Evolutionary conservation across 345 rosid species (phyloP).

Genomic region (Pistacia integerrima): DNA sequence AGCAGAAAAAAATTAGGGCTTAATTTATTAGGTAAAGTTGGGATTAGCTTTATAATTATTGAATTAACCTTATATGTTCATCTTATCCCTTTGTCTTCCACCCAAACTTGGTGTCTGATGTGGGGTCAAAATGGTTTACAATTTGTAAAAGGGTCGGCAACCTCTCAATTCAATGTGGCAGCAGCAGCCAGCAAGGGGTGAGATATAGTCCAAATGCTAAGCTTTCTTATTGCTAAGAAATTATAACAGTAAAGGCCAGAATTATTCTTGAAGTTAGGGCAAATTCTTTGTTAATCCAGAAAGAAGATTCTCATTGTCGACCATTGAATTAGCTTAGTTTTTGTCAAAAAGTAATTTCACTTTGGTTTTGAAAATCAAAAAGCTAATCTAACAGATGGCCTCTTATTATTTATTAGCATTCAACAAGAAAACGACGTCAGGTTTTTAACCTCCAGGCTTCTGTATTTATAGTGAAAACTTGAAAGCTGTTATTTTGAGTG

Average conservation of each 20-base stretch:
- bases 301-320: neutral
- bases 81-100: neutral
- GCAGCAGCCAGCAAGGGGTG: neutral
- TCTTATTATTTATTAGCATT: neutral
- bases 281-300: neutral
- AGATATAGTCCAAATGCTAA: neutral
- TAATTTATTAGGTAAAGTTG: too few species aligned
- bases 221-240: neutral
- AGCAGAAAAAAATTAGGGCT: too few species aligned
- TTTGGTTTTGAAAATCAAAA: neutral
- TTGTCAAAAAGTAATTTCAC: neutral
- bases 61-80: neutral
- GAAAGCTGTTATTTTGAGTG: neutral
- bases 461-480: neutral
- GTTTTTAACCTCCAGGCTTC: too few species aligned
- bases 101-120: too few species aligned
- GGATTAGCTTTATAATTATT: neutral
- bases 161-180: neutral
- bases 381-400: conserved; percentile 9
- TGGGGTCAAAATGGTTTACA: neutral
- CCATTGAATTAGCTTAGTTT: neutral
- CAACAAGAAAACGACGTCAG: conserved; percentile 10
- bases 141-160: neutral
- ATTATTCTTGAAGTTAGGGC: neutral
- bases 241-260: neutral